Evolutionary conservation across 768 basidiomycete genomes (phyloP), one percentile per base, ranked within the genome.

Genomic region (Mycena rosella): DNA sequence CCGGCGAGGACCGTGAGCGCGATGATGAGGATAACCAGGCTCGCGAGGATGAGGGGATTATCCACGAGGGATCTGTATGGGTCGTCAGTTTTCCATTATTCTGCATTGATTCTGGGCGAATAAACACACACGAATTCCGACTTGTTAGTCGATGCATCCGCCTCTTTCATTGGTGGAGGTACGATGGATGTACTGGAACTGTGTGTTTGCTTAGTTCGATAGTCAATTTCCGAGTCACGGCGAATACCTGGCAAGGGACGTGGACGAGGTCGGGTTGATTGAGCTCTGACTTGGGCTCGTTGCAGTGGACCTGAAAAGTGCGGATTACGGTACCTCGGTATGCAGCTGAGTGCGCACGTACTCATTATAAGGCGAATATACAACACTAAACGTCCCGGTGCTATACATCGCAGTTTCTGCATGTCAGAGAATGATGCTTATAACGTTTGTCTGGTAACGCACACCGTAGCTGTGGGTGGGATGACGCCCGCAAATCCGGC

Each of bases 51-150:
- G n/a, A 57, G 5, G 17, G 64, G 64, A 17, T 53, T 65, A 18
- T 58, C 29, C 13, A 65, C 8, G 22, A 58, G 1, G 1, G 13
- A n/a, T 11, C 64, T 65, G 38, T 2, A 44, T 11, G n/a, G 32
- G 2, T 5, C 18, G 20, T 49, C n/a, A 22, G 47, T 11, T 44
- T n/a, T 3, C 24, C 2, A 15, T 8, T 14, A 36, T 24, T 32
- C 18, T 18, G 29, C 8, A n/a, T 11, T 15, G 32, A 34, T 2
- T 26, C 8, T 49, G 30, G 53, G 15, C 7, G 17, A 40, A 40
- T 15, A 40, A 40, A n/a, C 15, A 22, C 20, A 65, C 63, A 22
- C 30, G 49, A 59, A 59, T 36, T 65, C 30, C 38, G 63, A 65
- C 40, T 4, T 36, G 29, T n/a, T n/a, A n/a, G n/a, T n/a, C n/a